Percentiles rank a stretch among this genome's conserved stretches.
These are phyloP conservation scores for Aureobasidium subglaciale DNA, from an alignment of 2,329 filamentous ascomycete species.

Conservation along the genomic window DNA sequence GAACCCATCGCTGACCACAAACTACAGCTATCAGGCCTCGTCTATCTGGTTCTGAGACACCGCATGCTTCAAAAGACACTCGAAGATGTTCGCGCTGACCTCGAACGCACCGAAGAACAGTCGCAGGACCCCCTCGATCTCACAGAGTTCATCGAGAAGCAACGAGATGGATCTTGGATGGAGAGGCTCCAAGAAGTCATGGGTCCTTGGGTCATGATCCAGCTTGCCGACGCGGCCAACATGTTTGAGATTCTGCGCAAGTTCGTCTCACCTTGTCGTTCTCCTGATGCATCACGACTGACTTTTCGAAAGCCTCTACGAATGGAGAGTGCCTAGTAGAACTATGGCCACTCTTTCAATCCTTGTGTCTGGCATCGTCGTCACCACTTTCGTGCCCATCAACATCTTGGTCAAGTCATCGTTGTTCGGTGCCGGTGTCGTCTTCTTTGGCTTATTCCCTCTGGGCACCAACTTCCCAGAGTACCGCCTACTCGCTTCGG, in stretches of 20 bases:
- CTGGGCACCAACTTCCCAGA: not conserved
- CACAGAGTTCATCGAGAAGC: not conserved
- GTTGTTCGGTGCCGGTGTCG: not conserved
- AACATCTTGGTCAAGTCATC: not conserved
- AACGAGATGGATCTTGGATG: not conserved
- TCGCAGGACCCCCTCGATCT: constrained; percentile 22
- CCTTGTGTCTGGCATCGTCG: not conserved
- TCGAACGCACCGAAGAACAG: constrained; percentile 28
- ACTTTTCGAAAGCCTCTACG: constrained; percentile 12
- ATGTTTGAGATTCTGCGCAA: constrained; percentile 3
- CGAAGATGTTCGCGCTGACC: constrained; percentile 25
- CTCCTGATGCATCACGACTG: not conserved
- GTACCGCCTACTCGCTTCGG: not conserved
- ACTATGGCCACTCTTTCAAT: not conserved
- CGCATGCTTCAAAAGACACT: constrained; percentile 21
- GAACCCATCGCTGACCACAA: too few relatives aligned
- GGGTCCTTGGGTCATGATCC: constrained; percentile 1
- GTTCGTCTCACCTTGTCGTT: not conserved
- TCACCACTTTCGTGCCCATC: not conserved
- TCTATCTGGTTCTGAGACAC: constrained; percentile 24
- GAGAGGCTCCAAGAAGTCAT: not conserved
- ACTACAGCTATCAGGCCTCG: constrained; percentile 21
- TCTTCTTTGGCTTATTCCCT: not conserved
- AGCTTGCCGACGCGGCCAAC: not conserved
- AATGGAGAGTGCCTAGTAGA: not conserved